Evolutionary conservation across 768 basidiomycete species (phyloP), one percentile per base, ranked within the genome.

Genomic region (Termitomyces titanicus): DNA sequence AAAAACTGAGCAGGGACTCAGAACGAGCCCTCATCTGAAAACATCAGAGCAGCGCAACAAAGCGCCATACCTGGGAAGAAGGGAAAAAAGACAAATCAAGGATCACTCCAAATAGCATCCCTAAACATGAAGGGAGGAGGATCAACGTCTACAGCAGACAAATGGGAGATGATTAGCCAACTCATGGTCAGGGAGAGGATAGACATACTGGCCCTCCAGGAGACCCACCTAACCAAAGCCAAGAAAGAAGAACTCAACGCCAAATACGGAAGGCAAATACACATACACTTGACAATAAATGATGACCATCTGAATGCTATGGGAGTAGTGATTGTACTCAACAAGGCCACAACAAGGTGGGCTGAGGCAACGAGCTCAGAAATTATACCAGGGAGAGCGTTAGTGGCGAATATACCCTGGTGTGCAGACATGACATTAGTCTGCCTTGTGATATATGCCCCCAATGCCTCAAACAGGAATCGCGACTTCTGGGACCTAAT

Each of bases 391-490:
- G 46, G 29, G 1, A n/a, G 46, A 33, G 46, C 29, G 1, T 17
- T 47, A 3, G 5, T 33, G 0, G 31, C 33, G 1, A 9, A 18
- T 3, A 47, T 47, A 1, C 46, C 46, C 7, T 47, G 46, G 46
- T 17, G 46, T 3, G 8, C 4, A 18, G 18, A 47, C 2, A 66
- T 47, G 11, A 59, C 12, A 24, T 31, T 75, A 0, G 53, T 44
- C 2, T 56, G 75, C 0, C 59, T 75, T 0, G 70, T 61, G 3
- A 50, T 76, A 0, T 76, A 76, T 40, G 68, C 74, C 5, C 75
- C 73, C 1, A 74, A 73, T 51, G 44, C 54, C 29, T 37, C 51
- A 2, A 25, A 18, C 0, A 61, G 67, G 13, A 72, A 76, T 20
- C 49, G 46, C 3, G 15, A 46, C 0, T 74, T 76, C 62, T 75